Percentiles rank a stretch among this genome's conserved stretches.
Evolutionary conservation across 2,329 filamentous ascomycete species (phyloP).

Genomic region (Beauveria caledonica): DNA sequence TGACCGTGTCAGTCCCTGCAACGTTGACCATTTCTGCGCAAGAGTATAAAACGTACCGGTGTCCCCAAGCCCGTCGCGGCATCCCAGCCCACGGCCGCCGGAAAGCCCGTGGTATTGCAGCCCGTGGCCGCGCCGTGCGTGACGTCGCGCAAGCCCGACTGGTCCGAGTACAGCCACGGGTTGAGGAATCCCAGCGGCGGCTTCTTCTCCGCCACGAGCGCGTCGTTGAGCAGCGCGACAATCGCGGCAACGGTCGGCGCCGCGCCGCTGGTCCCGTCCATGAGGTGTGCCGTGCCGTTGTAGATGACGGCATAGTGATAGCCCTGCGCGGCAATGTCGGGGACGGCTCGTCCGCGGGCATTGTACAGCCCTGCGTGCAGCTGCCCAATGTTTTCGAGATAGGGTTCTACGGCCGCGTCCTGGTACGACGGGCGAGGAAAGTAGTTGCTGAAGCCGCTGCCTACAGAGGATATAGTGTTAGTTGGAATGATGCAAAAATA

Average conservation of each 20-base stretch:
- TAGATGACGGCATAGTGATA: slow-evolving; percentile 23
- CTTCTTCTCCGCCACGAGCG: slow-evolving; percentile 47
- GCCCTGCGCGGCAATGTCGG: slow-evolving; percentile 52
- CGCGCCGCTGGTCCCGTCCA: slow-evolving; percentile 36
- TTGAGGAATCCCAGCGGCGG: slow-evolving; percentile 51
- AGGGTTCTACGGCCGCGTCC: slow-evolving; percentile 30
- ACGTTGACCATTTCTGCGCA: too few relatives aligned
- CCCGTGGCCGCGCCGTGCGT: slow-evolving; percentile 13
- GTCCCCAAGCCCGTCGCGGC: slow-evolving; percentile 27
- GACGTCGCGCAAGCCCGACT: slow-evolving; percentile 7
- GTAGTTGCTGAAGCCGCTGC: slow-evolving; percentile 17
- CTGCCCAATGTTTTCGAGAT: slow-evolving; percentile 31
- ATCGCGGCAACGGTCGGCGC: slow-evolving; percentile 55
- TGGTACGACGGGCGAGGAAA: slow-evolving; percentile 20
- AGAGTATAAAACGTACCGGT: not conserved
- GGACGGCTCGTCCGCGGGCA: slow-evolving; percentile 46
- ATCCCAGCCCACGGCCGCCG: slow-evolving; percentile 15
- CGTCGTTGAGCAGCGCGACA: slow-evolving; percentile 56
- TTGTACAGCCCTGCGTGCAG: slow-evolving; percentile 42
- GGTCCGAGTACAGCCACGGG: slow-evolving; percentile 45
- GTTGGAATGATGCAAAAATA: not conserved
- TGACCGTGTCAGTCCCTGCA: not conserved
- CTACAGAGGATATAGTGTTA: not conserved
- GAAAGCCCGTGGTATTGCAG: slow-evolving; percentile 4
- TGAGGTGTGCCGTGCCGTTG: not conserved